Conservation (phyloP, 2,329 filamentous ascomycete genomes). For the Arthrobotrys sinensis region DNA sequence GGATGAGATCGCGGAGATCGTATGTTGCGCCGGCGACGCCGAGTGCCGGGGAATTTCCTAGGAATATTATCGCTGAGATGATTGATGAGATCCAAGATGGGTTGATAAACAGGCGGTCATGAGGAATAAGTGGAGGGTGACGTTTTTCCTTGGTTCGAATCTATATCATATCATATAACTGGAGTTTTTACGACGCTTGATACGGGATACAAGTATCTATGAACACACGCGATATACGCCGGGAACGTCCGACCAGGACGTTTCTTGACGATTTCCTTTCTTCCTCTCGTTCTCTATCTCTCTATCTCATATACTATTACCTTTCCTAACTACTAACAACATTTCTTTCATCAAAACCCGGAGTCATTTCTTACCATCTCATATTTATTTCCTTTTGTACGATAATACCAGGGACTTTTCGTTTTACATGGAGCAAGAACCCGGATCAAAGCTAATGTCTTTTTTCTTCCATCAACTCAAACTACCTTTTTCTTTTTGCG, state of each 20-base stretch:
- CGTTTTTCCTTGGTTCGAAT: conserved; percentile 16
- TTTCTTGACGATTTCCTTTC: conserved; percentile 25
- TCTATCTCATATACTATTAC: conserved; percentile 2
- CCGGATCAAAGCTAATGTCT: conserved; percentile 10
- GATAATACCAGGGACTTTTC: conserved; percentile 15
- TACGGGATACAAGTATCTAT: conserved; percentile 32
- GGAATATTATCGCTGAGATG: conserved; percentile 43
- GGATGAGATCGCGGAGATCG: conserved; percentile 25
- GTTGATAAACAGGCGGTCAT: conserved; percentile 20
- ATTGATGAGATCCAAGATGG: conserved; percentile 46
- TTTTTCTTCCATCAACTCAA: conserved; percentile 10
- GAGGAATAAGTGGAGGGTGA: not conserved
- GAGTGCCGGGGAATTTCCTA: conserved; percentile 44
- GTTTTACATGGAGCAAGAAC: conserved; percentile 15
- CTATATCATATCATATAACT: not conserved
- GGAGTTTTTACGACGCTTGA: conserved; percentile 30
- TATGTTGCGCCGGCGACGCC: conserved; percentile 41
- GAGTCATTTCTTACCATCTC: conserved; percentile 26
- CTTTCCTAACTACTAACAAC: conserved; percentile 4
- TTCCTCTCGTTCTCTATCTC: conserved; percentile 18
- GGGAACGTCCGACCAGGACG: conserved; percentile 8
- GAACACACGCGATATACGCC: conserved; percentile 28
- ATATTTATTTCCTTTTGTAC: conserved; percentile 33
- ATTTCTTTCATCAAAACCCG: conserved; percentile 19
- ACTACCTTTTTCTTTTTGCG: conserved; percentile 17